Evolutionary conservation across 169 alveolate species (phyloP).

Genomic region (Plasmodium falciparum): DNA sequence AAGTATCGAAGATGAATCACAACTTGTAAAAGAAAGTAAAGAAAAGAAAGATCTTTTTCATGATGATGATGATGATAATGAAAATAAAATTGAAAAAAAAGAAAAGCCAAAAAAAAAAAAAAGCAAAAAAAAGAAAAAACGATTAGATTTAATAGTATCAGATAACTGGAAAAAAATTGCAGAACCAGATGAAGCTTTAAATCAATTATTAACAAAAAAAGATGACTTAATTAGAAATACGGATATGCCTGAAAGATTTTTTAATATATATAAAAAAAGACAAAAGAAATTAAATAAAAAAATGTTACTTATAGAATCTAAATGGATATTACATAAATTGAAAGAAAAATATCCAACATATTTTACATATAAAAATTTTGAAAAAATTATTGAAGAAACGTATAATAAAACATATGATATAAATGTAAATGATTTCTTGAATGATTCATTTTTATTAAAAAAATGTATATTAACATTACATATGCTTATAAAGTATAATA

Average conservation of each 20-base stretch:
- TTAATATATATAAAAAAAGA: constrained; percentile 36
- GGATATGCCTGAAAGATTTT: constrained; percentile 85
- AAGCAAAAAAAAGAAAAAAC: constrained; percentile 20
- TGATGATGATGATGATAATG: constrained; percentile 50
- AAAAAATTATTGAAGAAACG: constrained; percentile 67
- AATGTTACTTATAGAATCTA: constrained; percentile 80
- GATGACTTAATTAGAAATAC: constrained; percentile 79
- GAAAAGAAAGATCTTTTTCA: not conserved
- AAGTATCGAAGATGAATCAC: constrained; percentile 27
- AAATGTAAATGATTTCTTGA: constrained; percentile 39
- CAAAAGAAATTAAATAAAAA: constrained; percentile 76
- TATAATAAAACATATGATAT: constrained; percentile 78
- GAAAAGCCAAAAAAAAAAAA: constrained; percentile 21
- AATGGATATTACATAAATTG: constrained; percentile 81
- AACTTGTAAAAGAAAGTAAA: constrained; percentile 3
- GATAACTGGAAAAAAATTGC: constrained; percentile 57
- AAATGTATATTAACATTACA: constrained; percentile 81
- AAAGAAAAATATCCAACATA: constrained; percentile 81
- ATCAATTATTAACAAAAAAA: constrained; percentile 80
- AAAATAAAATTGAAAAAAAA: constrained; percentile 8
- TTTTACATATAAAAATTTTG: constrained; percentile 78
- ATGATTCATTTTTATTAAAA: constrained; percentile 42
- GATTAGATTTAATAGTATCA: constrained; percentile 9
- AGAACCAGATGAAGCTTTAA: constrained; percentile 84
- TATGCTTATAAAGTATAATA: constrained; percentile 83